Evolutionary conservation across 2,329 filamentous ascomycete species (phyloP).

Genomic region (Saccharata proteae): DNA sequence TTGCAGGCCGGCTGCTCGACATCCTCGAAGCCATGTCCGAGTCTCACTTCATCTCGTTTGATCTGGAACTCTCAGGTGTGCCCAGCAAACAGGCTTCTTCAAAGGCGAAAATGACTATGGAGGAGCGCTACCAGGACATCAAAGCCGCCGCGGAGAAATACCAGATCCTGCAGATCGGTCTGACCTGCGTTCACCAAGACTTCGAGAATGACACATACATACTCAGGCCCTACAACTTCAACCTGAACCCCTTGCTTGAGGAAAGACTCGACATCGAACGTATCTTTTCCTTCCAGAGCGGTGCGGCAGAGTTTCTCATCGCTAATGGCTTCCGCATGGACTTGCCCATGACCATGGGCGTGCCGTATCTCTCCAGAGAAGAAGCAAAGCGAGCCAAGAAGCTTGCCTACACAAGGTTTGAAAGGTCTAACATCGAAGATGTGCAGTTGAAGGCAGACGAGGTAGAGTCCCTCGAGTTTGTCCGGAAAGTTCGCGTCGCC

Average conservation of each 20-base stretch:
- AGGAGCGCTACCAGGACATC: conserved; percentile 49
- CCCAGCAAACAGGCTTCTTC: conserved; percentile 17
- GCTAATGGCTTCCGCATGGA: conserved; percentile 47
- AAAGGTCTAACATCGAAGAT: conserved; percentile 28
- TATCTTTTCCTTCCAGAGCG: conserved; percentile 46
- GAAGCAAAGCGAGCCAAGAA: conserved; percentile 41
- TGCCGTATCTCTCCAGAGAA: conserved; percentile 49
- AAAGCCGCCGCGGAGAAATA: conserved; percentile 50
- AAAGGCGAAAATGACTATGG: conserved; percentile 37
- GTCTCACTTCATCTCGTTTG: conserved; percentile 50
- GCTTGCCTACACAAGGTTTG: conserved; percentile 31
- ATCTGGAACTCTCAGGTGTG: conserved; percentile 57
- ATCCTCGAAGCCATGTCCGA: conserved; percentile 47
- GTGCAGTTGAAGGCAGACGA: conserved; percentile 42
- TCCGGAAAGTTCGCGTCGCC: conserved; percentile 32
- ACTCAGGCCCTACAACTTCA: conserved; percentile 53
- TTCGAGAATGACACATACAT: conserved; percentile 40
- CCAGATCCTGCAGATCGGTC: conserved; percentile 53
- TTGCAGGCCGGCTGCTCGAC: conserved; percentile 38
- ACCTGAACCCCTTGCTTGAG: conserved; percentile 44
- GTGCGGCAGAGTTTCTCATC: conserved; percentile 49
- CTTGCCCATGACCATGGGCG: conserved; percentile 42
- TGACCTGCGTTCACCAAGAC: conserved; percentile 53
- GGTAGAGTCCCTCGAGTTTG: conserved; percentile 38
- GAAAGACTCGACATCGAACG: conserved; percentile 46